These are phyloP conservation scores for Plasmodium fragile DNA, from an alignment of 169 alveolate species.

Conservation along the genomic window DNA sequence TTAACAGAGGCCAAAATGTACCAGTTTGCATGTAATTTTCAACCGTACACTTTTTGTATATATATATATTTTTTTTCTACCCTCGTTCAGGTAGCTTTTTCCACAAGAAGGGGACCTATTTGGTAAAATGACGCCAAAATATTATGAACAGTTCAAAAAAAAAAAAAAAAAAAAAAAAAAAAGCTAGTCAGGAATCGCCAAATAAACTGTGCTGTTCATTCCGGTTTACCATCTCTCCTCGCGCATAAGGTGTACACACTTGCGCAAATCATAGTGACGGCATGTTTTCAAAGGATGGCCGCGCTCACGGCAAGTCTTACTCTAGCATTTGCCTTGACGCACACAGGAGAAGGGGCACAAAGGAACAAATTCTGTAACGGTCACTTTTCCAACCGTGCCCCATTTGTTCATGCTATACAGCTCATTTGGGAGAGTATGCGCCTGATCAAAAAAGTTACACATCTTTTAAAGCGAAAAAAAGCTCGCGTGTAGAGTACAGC, in stretches of 20 bases:
- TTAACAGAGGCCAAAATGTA: not conserved
- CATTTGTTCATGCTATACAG: not conserved
- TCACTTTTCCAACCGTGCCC: not conserved
- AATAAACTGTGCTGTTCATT: not conserved
- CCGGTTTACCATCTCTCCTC: not conserved
- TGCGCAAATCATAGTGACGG: not conserved
- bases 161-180: slow-evolving; percentile 1
- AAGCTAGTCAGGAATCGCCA: not conserved
- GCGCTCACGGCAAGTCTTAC: not conserved
- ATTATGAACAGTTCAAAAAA: slow-evolving; percentile 32
- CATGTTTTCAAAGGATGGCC: not conserved
- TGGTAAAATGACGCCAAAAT: not conserved
- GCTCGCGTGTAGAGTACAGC: not conserved
- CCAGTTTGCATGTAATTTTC: not conserved
- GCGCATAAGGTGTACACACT: not conserved
- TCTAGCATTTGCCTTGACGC: not conserved
- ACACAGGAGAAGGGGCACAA: not conserved
- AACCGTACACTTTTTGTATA: not conserved
- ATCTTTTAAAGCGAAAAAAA: not conserved
- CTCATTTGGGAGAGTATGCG: not conserved
- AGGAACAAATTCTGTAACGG: not conserved
- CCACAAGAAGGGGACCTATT: not conserved
- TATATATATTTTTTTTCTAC: not conserved
- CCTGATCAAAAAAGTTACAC: not conserved
- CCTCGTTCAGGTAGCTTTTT: not conserved